phyloP scores from a whole-genome alignment of 148 eudicot genomes.

The Euryodendron excelsum region DNA sequence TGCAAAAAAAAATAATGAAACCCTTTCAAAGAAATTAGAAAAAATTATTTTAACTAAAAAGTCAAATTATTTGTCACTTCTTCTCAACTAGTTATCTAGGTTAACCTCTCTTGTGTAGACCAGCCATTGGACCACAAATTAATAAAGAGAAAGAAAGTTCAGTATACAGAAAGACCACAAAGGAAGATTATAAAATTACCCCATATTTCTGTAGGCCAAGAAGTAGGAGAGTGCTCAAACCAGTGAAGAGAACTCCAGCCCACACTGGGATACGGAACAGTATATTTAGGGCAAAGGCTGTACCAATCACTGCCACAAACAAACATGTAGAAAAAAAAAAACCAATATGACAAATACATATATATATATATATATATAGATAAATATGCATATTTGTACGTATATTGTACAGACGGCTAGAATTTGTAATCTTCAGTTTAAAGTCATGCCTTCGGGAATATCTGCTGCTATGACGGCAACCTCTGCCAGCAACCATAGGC shows the following conservation, averaged over 20 bases:
- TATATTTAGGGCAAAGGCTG: constrained; percentile 83
- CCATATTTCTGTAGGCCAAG: constrained; percentile 86
- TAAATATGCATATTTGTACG: neutral
- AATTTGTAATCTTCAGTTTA: neutral
- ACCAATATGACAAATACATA: neutral
- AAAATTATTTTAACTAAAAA: too few species aligned
- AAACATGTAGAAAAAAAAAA: neutral
- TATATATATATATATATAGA: too few species aligned
- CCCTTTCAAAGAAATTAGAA: too few species aligned
- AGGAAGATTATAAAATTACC: constrained; percentile 31
- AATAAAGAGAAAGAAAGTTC: neutral
- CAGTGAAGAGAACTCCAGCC: constrained; percentile 85
- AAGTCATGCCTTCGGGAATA: constrained; percentile 68
- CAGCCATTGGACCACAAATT: too few species aligned
- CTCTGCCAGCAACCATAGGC: constrained; percentile 88
- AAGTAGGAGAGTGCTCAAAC: constrained; percentile 73
- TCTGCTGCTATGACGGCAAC: constrained; percentile 89
- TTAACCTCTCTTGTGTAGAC: too few species aligned
- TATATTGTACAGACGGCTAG: neutral
- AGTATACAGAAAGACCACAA: neutral
- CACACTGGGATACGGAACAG: constrained; percentile 76
- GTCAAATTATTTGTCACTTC: too few species aligned
- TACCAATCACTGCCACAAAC: constrained; percentile 64
- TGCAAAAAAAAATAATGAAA: too few species aligned
- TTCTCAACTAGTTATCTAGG: neutral